These are phyloP conservation scores for Hansenula anomala DNA, from an alignment of 1,139 yeast species.

Conservation along the genomic window DNA sequence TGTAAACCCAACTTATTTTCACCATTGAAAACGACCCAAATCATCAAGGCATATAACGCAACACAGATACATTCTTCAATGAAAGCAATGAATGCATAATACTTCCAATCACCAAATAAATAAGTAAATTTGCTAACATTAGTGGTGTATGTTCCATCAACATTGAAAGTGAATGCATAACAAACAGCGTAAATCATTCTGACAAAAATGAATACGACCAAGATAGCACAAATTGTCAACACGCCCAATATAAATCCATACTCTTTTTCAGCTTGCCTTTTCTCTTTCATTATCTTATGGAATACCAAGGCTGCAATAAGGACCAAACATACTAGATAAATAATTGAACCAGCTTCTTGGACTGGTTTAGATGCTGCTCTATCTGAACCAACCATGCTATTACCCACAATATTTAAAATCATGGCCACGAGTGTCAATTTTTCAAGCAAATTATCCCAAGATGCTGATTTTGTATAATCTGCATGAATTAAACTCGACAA, in stretches of 20 bases:
- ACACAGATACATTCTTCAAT: slow-evolving; percentile 3
- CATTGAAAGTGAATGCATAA: slow-evolving; percentile 8
- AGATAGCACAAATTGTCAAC: neutral
- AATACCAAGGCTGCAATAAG: neutral
- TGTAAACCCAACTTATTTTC: neutral
- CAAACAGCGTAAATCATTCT: slow-evolving; percentile 6
- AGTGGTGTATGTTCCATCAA: neutral
- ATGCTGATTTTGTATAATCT: neutral
- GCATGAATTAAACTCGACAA: neutral
- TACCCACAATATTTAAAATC: slow-evolving; percentile 4
- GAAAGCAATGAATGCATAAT: slow-evolving; percentile 4
- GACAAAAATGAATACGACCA: slow-evolving; percentile 1
- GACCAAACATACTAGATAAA: neutral
- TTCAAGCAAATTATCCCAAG: slow-evolving; percentile 3
- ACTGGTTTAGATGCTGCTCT: neutral
- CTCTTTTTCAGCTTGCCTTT: neutral
- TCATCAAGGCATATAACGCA: slow-evolving; percentile 1
- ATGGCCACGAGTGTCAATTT: slow-evolving; percentile 3
- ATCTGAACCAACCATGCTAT: neutral
- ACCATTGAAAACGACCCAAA: slow-evolving; percentile 4
- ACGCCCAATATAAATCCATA: neutral
- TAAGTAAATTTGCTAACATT: slow-evolving; percentile 2
- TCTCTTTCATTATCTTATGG: neutral
- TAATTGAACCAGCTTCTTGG: slow-evolving; percentile 1
- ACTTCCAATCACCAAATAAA: slow-evolving; percentile 5